These are phyloP conservation scores for Monosporozyma aerobia DNA, from an alignment of 805 yeast genomes.

Conservation along the genomic window DNA sequence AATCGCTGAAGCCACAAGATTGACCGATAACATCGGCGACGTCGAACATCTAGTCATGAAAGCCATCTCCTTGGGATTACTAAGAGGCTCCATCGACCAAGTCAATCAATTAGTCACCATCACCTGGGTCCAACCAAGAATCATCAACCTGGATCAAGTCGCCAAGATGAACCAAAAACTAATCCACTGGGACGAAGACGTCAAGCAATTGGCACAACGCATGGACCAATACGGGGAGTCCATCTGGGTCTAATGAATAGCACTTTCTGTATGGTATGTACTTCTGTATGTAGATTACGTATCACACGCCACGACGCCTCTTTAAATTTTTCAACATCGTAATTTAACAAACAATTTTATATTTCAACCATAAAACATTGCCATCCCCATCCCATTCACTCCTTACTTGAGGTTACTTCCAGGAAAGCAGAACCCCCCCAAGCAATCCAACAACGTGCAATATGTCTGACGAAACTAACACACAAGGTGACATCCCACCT, in stretches of 20 bases:
- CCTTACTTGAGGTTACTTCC: not conserved
- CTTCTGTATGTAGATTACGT: not conserved
- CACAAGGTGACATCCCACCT: conserved; percentile 1
- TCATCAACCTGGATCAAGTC: conserved; percentile 75
- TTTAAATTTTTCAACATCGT: not conserved
- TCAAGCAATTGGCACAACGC: conserved; percentile 51
- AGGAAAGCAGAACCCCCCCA: too few species aligned
- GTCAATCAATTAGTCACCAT: conserved; percentile 68
- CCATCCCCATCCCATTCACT: not conserved
- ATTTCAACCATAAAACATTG: not conserved
- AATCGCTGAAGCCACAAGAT: conserved; percentile 61
- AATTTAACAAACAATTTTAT: not conserved
- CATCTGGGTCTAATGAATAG: conserved; percentile 43
- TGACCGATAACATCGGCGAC: conserved; percentile 38
- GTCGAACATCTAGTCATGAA: conserved; percentile 90
- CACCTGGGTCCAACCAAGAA: conserved; percentile 94
- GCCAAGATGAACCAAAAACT: conserved; percentile 64
- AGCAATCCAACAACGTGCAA: not conserved
- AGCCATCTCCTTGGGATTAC: conserved; percentile 73
- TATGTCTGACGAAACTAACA: conserved; percentile 1
- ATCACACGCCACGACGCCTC: not conserved
- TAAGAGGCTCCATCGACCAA: conserved; percentile 88
- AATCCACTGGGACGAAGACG: conserved; percentile 69
- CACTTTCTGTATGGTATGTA: not conserved
- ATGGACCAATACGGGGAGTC: conserved; percentile 54